Evolutionary conservation across 805 yeast genomes (phyloP), one percentile per base, ranked within the genome.

Genomic region (Candida tammaniensis): DNA sequence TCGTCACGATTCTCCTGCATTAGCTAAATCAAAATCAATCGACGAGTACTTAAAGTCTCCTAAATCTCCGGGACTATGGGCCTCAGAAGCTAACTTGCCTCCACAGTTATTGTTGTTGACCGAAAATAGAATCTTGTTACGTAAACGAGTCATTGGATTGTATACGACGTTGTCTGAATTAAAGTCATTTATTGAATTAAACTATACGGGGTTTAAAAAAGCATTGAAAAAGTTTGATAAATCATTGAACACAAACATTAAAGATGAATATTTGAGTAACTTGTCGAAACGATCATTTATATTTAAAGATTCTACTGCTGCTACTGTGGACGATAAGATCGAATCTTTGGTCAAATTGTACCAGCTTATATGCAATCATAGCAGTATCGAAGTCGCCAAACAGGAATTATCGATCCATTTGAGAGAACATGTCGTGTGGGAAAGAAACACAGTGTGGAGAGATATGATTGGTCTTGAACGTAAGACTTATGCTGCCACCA

Each of bases 381-480:
- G 56, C n/a, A 65, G 61, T 39, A 46, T 72, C 11, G 74, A 68
- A 18, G 48, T 60, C 7, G 77, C 79, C 21, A 72, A 62, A 44
- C 56, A 69, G 3, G 84, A 78, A 48, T 59, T 81, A 42, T 75
- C 77, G 36, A 70, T 80, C 2, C 77, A 72, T 42, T 59, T 74
- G 37, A 60, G 77, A 46, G 79, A 74, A 42, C 77, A 72, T 42
- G 73, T 73, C 30, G 76, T 74, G 3, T 74, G 76, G 72, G 78
- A 74, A 48, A 57, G 79, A 50, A 69, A 72, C 41, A 72, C 78
- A 0, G 73, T 74, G 10, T 74, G 78, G 78, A 65, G 73, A 47
- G 77, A 72, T 43, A 70, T 73, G 77, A 68, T 73, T 36, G 77
- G 76, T 1, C 53, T 72, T 44, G 96, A 89, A 55, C 74, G 96